Percentiles rank a stretch among this genome's conserved stretches.
phyloP scores from a whole-genome alignment of 116 monocot species.

The Iris pallida region DNA sequence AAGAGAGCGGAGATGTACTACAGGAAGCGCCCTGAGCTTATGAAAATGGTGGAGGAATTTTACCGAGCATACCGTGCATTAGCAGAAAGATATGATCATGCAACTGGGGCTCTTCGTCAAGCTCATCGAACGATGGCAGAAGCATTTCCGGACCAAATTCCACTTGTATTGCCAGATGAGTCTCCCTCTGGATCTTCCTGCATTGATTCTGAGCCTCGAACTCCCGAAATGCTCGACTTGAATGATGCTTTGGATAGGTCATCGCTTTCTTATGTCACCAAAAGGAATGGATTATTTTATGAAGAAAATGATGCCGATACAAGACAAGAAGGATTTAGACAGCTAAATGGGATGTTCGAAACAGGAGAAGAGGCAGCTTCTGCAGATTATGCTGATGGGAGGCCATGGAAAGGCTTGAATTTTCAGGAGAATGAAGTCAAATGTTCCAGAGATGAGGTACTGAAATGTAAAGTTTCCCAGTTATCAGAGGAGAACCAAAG shows the following conservation, averaged over 20 bases:
- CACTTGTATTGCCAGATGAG: constrained; percentile 27
- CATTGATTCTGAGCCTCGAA: neutral
- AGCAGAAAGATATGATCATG: constrained; percentile 57
- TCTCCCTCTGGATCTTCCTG: constrained; percentile 11
- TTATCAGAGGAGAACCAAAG: constrained; percentile 27
- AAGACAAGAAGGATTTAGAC: constrained; percentile 4
- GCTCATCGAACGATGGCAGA: constrained; percentile 46
- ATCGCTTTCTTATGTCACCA: neutral
- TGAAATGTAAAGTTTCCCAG: constrained; percentile 41
- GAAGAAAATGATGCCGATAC: constrained; percentile 5
- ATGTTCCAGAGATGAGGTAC: constrained; percentile 7
- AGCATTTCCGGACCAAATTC: constrained; percentile 47
- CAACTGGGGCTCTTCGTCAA: constrained; percentile 47
- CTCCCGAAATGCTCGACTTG: constrained; percentile 8
- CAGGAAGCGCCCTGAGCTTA: constrained; percentile 35
- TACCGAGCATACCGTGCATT: constrained; percentile 43
- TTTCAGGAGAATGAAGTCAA: constrained; percentile 1
- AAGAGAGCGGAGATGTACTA: constrained; percentile 52
- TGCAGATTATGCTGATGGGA: constrained; percentile 14
- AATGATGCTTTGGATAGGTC: neutral
- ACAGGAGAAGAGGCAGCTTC: neutral
- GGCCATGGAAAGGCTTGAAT: neutral
- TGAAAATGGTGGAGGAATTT: constrained; percentile 46
- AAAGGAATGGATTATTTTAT: neutral
- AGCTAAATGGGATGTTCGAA: constrained; percentile 9